Conservation (phyloP, 225 moss, liverwort and hornwort genomes). For the Anthoceros angustus region DNA sequence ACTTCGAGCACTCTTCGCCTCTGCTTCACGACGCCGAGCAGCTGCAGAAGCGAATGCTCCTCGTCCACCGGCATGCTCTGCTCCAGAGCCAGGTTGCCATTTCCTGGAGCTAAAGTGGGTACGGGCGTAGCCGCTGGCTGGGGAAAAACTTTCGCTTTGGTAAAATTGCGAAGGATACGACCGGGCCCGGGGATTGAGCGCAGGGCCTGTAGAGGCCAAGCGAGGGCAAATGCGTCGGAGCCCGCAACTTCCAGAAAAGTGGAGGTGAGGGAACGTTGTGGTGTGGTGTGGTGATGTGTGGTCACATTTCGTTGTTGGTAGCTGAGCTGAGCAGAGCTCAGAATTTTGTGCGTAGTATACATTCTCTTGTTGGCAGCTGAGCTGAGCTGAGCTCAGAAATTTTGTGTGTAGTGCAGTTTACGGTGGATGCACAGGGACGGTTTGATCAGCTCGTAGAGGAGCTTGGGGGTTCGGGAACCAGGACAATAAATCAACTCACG, state of each 20-base stretch:
- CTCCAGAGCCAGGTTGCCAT: background rate
- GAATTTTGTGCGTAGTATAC: background rate
- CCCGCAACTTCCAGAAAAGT: background rate
- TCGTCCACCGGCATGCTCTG: background rate
- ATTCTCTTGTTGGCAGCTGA: background rate
- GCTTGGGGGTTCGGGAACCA: conserved; percentile 14
- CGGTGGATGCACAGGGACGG: conserved; percentile 20
- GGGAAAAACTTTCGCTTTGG: no score
- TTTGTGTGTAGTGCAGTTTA: conserved; percentile 15
- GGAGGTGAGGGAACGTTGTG: background rate
- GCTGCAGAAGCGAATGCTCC: background rate
- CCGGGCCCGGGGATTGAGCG: no score
- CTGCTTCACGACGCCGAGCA: background rate
- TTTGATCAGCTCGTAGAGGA: conserved; percentile 18
- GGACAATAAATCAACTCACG: conserved; percentile 25
- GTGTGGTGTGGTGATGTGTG: background rate
- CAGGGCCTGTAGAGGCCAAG: background rate
- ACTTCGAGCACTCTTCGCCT: background rate
- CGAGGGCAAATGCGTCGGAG: conserved; percentile 3
- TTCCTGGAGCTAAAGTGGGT: background rate
- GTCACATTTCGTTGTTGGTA: background rate
- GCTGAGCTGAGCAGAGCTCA: background rate
- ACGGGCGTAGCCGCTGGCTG: no score
- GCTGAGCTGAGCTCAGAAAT: background rate
- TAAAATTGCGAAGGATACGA: no score